Base-by-base conservation (phyloP, 495 filamentous ascomycete genomes). In the Cairneyella variabilis region DNA sequence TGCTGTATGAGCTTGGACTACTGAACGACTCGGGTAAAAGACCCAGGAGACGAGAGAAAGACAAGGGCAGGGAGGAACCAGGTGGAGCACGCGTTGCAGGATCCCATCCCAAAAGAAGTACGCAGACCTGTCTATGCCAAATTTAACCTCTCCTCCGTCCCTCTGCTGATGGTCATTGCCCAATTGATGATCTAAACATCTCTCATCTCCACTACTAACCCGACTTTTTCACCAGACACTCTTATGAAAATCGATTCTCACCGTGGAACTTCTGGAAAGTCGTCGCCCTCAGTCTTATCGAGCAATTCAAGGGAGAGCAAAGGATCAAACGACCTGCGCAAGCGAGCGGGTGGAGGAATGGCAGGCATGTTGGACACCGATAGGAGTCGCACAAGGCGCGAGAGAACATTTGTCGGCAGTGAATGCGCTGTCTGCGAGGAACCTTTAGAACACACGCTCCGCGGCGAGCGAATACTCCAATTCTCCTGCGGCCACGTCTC, bases 401-500 rank as follows among this genome's bases (percentile, higher is more conserved):
- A 97, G 69, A 80, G 93, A 64, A 99, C 95, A 1, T 99, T 96
- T 66, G 85, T 97, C 40, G 93, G 93, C 41, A 89, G 82, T 65
- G 86, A 92, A 71, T 99, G 93, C 69, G 89, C 92, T 42, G 91
- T 97, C 11, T 99, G 93, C 67, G 93, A 99, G 64, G 93, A 99
- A 66, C 95, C 92, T 8, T 71, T 99, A 57, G 93, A 99, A 65
- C 93, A 99, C 64, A 99, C 91, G 11, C 76, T 99, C 36, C 88
- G 90, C 12, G 95, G 95, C 45, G 93, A 99, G 71, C 83, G 90
- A 52, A 89, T 99, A 47, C 77, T 99, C 48, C 95, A 97, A 65
- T 92, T 99, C 63, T 95, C 93, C 22, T 99, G 93, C 69, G 78
- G 83, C 10, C 93, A 99, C 67, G 95, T 99, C 28, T 89, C 92